These are phyloP conservation scores for Aspergillus nanangensis DNA, from an alignment of 495 filamentous ascomycete species.

Conservation along the genomic window DNA sequence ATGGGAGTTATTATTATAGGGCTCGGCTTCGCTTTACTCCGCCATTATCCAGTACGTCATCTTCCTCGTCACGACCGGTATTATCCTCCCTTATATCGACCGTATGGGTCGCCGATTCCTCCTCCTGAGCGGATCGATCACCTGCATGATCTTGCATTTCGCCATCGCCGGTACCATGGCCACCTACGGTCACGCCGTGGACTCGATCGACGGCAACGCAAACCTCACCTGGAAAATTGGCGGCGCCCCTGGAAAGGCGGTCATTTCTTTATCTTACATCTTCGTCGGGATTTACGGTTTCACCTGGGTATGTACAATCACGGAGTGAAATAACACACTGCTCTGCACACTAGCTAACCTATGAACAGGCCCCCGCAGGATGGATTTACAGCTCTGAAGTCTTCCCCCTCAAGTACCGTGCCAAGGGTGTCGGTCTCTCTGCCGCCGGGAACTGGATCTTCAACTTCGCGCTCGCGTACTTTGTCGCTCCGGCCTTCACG, in stretches of 20 bases:
- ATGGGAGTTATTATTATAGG: too few relatives aligned
- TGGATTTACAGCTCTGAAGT: conserved; percentile 78
- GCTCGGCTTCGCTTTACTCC: conserved; percentile 62
- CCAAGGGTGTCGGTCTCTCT: conserved; percentile 63
- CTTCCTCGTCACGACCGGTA: conserved; percentile 65
- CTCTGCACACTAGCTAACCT: conserved; percentile 17
- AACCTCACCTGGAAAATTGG: conserved; percentile 63
- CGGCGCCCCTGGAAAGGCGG: conserved; percentile 59
- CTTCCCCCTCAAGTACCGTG: conserved; percentile 69
- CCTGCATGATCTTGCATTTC: conserved; percentile 62
- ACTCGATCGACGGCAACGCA: conserved; percentile 57
- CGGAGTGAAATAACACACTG: background rate
- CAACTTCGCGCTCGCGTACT: conserved; percentile 70
- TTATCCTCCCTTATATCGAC: conserved; percentile 71
- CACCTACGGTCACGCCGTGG: conserved; percentile 47
- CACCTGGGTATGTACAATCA: conserved; percentile 41
- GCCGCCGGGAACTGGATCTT: conserved; percentile 72
- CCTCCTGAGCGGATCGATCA: conserved; percentile 63
- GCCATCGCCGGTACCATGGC: conserved; percentile 54
- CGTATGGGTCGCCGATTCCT: conserved; percentile 67
- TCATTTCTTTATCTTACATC: conserved; percentile 75
- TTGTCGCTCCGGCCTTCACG: conserved; percentile 64
- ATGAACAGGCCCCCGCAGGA: conserved; percentile 56
- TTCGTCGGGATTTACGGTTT: conserved; percentile 74
- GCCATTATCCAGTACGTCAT: conserved; percentile 72